Conservation (phyloP, 169 alveolate species). For the Plasmodium inui region DNA sequence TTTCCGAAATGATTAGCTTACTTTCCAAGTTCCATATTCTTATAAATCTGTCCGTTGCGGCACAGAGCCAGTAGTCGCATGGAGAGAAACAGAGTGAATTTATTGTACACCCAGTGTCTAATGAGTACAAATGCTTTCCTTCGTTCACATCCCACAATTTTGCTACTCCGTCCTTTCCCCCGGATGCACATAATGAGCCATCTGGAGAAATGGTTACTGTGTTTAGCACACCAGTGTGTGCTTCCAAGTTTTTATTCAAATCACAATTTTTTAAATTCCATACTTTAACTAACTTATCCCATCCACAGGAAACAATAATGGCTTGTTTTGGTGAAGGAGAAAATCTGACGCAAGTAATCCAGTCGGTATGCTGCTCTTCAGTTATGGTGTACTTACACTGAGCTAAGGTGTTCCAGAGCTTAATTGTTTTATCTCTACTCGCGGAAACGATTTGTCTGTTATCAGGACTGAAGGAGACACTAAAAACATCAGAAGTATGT, state of each 20-base stretch:
- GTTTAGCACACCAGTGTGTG: conserved; percentile 96
- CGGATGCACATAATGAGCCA: conserved; percentile 98
- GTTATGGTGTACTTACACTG: conserved; percentile 96
- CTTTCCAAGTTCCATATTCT: conserved; percentile 96
- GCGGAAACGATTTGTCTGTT: conserved; percentile 99
- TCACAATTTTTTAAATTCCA: conserved; percentile 95
- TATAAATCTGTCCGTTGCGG: conserved; percentile 95
- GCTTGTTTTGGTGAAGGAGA: conserved; percentile 96
- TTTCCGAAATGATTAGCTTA: conserved; percentile 93
- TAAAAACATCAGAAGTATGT: conserved; percentile 94
- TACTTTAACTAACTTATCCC: conserved; percentile 97
- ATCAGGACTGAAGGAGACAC: conserved; percentile 98
- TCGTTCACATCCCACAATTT: conserved; percentile 96
- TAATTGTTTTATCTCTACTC: conserved; percentile 96
- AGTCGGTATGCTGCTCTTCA: conserved; percentile 96
- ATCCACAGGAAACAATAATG: conserved; percentile 96
- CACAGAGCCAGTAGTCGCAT: conserved; percentile 96
- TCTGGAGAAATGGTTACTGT: conserved; percentile 97
- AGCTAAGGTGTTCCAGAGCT: conserved; percentile 98
- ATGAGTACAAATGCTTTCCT: conserved; percentile 94
- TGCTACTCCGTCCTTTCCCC: conserved; percentile 98
- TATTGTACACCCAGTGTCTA: conserved; percentile 94
- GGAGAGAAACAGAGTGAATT: conserved; percentile 96
- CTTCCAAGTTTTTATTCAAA: conserved; percentile 94
- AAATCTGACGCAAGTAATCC: conserved; percentile 98